These are phyloP conservation scores for Posidonia oceanica DNA, from an alignment of 116 monocot species.

Conservation along the genomic window DNA sequence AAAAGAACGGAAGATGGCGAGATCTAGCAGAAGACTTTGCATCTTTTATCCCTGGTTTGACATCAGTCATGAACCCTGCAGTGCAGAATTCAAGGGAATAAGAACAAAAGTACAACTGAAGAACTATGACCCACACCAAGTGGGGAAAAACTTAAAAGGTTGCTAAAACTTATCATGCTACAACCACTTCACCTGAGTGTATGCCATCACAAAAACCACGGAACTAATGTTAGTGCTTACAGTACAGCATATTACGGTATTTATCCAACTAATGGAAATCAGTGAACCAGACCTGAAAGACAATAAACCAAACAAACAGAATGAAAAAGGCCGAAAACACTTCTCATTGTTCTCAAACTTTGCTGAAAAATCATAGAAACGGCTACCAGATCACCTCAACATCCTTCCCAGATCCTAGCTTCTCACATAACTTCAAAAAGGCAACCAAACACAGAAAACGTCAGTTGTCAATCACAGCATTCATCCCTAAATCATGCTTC, in stretches of 20 bases:
- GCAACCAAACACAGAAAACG: not conserved
- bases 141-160: not conserved
- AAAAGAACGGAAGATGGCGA: constrained; percentile 40
- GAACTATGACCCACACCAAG: not conserved
- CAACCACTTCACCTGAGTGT: not conserved
- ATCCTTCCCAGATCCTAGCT: not conserved
- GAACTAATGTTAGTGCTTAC: not conserved
- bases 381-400: not conserved
- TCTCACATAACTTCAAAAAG: not conserved
- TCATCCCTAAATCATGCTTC: not conserved
- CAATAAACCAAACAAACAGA: not conserved
- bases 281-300: not conserved
- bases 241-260: not conserved
- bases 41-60: constrained; percentile 10
- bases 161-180: not conserved
- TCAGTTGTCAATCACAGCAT: not conserved
- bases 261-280: not conserved
- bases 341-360: not conserved
- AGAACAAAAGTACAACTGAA: not conserved
- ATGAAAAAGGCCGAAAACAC: not conserved
- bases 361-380: too few species aligned
- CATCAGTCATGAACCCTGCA: constrained; percentile 15
- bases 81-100: not conserved
- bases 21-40: constrained; percentile 22
- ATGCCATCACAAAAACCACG: not conserved